Base-by-base conservation (phyloP, 2,329 filamentous ascomycete genomes). In the Alternaria atra region DNA sequence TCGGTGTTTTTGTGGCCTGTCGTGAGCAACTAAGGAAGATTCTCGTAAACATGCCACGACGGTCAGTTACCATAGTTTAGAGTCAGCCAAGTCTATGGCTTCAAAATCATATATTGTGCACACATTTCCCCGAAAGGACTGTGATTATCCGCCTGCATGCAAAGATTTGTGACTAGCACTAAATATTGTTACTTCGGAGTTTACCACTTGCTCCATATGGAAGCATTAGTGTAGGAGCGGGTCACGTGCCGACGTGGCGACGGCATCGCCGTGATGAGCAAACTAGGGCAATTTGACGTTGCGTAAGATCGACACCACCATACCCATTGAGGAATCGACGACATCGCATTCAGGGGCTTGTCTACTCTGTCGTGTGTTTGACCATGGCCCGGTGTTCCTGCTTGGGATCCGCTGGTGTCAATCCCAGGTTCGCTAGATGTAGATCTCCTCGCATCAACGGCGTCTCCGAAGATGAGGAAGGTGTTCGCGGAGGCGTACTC, bases 211-310 rank as follows among this genome's bases (percentile, higher is more conserved):
- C 25, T 12, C 10, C 25, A 39, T 54, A 12, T 23, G 2, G 15
- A 47, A 44, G 9, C 29, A 2, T 37, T 53, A 34, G 32, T 58
- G 32, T 23, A 39, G 9, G 20, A 32, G 17, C 48, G 25, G 20
- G 34, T 58, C 55, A 58, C 55, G 55, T 58, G 55, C 1, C 34
- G 1, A 23, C 42, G 55, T 58, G 55, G 55, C 55, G 51, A 37
- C 55, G 55, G 55, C 30, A 58, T 58, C 55, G 55, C 50, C 55
- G 55, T 47, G 27, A 35, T 17, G 47, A 34, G 27, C 34, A 29
- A n/a, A 17, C 27, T 46, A 35, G 15, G 8, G 15, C 17, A 46
- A 15, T n/a, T 29, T 34, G 25, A 47, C 20, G 13, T 54, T 40
- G 50, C 44, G 42, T 50, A 50, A 50, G 46, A 37, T 37, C 46